Percentiles rank a stretch among this genome's conserved stretches.
These are phyloP conservation scores for Penicillium mononematosum DNA, from an alignment of 495 filamentous ascomycete genomes.

Conservation along the genomic window DNA sequence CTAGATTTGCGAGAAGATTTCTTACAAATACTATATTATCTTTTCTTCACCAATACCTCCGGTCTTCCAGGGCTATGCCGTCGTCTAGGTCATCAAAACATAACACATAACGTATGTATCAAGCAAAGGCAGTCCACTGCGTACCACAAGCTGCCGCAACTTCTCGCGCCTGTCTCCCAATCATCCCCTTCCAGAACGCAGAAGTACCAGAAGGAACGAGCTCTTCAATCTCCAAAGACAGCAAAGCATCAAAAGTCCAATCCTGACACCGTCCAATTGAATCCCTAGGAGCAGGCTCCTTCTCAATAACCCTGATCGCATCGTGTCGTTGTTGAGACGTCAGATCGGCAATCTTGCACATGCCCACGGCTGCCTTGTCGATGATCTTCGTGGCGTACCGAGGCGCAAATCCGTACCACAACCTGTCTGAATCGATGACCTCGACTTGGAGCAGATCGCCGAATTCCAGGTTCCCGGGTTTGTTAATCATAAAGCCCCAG, in stretches of 20 bases:
- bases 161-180: slow-evolving; percentile 20
- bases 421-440: slow-evolving; percentile 16
- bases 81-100: not conserved
- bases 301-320: slow-evolving; percentile 21
- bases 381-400: slow-evolving; percentile 14
- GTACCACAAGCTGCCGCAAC: slow-evolving; percentile 17
- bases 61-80: not conserved
- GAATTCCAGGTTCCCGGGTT: slow-evolving; percentile 13
- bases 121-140: slow-evolving; percentile 16
- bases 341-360: slow-evolving; percentile 16
- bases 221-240: slow-evolving; percentile 27
- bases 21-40: slow-evolving; percentile 1
- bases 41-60: not conserved
- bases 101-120: not conserved
- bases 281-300: slow-evolving; percentile 20
- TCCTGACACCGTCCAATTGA: slow-evolving; percentile 25
- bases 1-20: not conserved
- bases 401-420: slow-evolving; percentile 19
- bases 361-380: slow-evolving; percentile 14
- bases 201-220: slow-evolving; percentile 24
- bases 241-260: slow-evolving; percentile 27
- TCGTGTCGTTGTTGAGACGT: slow-evolving; percentile 13
- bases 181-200: slow-evolving; percentile 25
- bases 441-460: slow-evolving; percentile 30
- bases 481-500: slow-evolving; percentile 29